Base-by-base conservation (phyloP, 495 filamentous ascomycete species). In the Hypomontagnella monticulosa region DNA sequence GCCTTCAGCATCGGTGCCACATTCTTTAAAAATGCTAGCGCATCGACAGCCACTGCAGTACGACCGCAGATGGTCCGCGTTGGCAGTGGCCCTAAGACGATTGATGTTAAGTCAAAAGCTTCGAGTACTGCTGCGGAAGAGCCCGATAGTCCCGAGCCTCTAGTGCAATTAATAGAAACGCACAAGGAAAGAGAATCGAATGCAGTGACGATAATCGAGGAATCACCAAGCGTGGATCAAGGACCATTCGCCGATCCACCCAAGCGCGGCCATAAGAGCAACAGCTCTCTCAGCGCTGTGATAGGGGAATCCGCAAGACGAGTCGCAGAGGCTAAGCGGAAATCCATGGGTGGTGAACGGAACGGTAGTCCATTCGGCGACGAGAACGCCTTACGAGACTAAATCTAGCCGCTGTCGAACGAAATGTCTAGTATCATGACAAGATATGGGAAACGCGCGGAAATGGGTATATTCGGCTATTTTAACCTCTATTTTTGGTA, bases 1-100 rank as follows among this genome's bases (percentile, higher is more conserved):
- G 73, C 85, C 34, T 88, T 88, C 70, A 87, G 84, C 70, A 83
- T 89, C 42, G 85, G 87, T 4, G 86, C 85, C 12, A 88, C 86
- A 5, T 89, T 89, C 75, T 69, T 89, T 50, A 88, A 86, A 74
- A 85, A 82, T 55, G 84, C 82, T 37, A 84, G 74, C 63, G 79
- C 82, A 33, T 74, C 77, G 42, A 83, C 80, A 0, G 84, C 83
- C 4, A 84, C 80, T 4, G 80, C 79, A 8, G 80, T 82, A 4
- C 77, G 79, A 16, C 83, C 84, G 36, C 82, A 84, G 69, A 77
- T 85, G 48, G 77, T 86, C 12, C 79, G 81, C 20, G 80, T 85
- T n/a, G 78, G 80, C 16, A 83, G 78, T 51, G 78, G 74, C 4
- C 72, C 66, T 14, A 83, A 84, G 72, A 83, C 80, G 66, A 60